Conservation (phyloP, 1,284 basidiomycete species). For the Heterobasidion parviporum region DNA sequence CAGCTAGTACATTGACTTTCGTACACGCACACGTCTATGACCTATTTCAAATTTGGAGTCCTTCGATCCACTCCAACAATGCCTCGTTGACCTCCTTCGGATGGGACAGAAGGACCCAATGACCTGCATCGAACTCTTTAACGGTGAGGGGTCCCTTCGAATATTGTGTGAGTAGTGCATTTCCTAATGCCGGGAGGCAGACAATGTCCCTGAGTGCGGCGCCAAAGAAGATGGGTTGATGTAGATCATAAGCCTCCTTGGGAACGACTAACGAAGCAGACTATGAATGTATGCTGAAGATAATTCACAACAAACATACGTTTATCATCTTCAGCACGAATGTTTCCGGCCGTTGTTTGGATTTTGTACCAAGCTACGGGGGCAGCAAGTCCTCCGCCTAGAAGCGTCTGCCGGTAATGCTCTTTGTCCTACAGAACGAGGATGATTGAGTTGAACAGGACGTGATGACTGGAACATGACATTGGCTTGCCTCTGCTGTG, state of each 20-base stretch:
- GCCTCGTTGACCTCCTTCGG: slow-evolving; percentile 19
- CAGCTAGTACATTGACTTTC: too few species aligned
- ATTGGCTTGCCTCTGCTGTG: slow-evolving; percentile 18
- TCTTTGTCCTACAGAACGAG: too few species aligned
- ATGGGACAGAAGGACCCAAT: slow-evolving; percentile 22
- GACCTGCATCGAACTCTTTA: slow-evolving; percentile 21
- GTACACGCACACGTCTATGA: too few species aligned
- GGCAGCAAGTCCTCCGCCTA: too few species aligned
- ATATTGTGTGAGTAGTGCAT: slow-evolving; percentile 11
- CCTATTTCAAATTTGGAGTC: not conserved
- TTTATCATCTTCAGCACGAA: too few species aligned
- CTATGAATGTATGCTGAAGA: not conserved
- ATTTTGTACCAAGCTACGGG: too few species aligned
- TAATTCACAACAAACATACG: not conserved
- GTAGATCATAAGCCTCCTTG: slow-evolving; percentile 8
- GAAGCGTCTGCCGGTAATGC: too few species aligned
- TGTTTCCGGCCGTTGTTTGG: too few species aligned
- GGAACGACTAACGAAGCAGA: slow-evolving; percentile 8
- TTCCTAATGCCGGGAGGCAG: slow-evolving; percentile 12
- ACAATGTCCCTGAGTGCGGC: slow-evolving; percentile 16
- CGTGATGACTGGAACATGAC: too few species aligned
- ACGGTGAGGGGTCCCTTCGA: slow-evolving; percentile 12
- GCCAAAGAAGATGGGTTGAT: slow-evolving; percentile 16
- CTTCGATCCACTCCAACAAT: slow-evolving; percentile 16
- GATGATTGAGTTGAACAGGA: not conserved